phyloP scores from a whole-genome alignment of 352 stramenopile species.

The Phytophthora capsici region DNA sequence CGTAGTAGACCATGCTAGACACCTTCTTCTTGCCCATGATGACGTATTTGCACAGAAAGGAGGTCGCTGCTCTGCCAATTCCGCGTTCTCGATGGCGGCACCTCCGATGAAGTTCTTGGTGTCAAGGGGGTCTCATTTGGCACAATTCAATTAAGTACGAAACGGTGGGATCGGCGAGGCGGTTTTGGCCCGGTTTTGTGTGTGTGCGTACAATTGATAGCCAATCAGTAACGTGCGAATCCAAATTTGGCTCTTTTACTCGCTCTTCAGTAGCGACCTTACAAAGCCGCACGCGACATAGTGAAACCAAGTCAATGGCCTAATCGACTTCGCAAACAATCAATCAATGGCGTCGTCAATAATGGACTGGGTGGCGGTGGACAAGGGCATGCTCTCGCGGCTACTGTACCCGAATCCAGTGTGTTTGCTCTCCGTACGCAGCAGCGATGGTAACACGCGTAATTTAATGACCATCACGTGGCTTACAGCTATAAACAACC shows the following conservation, averaged over 20 bases:
- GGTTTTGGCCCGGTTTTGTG: conserved; percentile 20
- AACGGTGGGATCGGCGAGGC: conserved; percentile 18
- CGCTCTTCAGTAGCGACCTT: conserved; percentile 4
- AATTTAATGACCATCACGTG: conserved; percentile 89
- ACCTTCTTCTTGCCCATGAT: conserved; percentile 71
- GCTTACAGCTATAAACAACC: conserved; percentile 90
- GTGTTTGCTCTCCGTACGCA: conserved; percentile 64
- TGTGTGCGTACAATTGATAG: background rate
- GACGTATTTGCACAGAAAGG: background rate
- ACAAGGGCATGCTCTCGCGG: conserved; percentile 76
- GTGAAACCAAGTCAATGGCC: conserved; percentile 21
- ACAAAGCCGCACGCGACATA: conserved; percentile 20
- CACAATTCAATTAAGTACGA: conserved; percentile 30
- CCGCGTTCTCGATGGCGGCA: background rate
- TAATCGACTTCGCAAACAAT: conserved; percentile 14
- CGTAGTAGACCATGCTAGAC: conserved; percentile 78
- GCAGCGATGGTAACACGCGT: conserved; percentile 23
- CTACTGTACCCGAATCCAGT: conserved; percentile 87
- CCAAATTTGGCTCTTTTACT: conserved; percentile 19
- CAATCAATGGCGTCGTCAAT: conserved; percentile 12
- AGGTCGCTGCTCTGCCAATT: background rate
- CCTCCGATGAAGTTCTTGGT: conserved; percentile 22
- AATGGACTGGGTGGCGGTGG: conserved; percentile 59
- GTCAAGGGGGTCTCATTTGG: conserved; percentile 19
- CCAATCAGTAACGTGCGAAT: conserved; percentile 18